A percentile compares a stretch with the other conserved stretches of the same genome.
Evolutionary conservation across 106 monocot species (phyloP).

Genomic region (Apostasia shenzhenica): DNA sequence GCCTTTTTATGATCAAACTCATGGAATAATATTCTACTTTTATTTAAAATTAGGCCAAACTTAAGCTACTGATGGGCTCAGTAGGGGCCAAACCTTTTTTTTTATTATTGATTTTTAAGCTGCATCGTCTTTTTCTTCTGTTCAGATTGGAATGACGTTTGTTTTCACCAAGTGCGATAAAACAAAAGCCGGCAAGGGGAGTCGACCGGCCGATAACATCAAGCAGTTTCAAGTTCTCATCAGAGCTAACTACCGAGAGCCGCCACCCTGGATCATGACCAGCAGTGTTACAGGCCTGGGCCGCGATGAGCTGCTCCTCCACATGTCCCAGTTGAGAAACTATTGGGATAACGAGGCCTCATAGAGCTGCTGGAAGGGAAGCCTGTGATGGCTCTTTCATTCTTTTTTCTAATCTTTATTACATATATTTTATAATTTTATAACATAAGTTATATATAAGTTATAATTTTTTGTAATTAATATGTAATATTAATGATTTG

Average conservation of each 20-base stretch:
- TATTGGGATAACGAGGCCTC: conserved; percentile 74
- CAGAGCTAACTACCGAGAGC: conserved; percentile 55
- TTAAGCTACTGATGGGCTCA: too few species aligned
- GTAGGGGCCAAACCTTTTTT: background rate
- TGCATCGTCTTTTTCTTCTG: too few species aligned
- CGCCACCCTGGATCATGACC: conserved; percentile 97
- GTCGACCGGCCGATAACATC: conserved; percentile 60
- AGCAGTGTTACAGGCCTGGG: conserved; percentile 86
- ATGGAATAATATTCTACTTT: too few species aligned
- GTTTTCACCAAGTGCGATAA: conserved; percentile 99
- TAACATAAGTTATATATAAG: too few species aligned
- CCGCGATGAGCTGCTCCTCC: conserved; percentile 84
- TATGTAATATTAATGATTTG: too few species aligned
- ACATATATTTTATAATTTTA: too few species aligned
- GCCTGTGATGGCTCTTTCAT: too few species aligned
- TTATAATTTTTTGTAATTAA: too few species aligned
- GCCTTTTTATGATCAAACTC: too few species aligned
- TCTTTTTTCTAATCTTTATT: too few species aligned
- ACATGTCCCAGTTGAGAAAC: conserved; percentile 96
- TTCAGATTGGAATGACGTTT: conserved; percentile 83
- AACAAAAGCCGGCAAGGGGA: conserved; percentile 74
- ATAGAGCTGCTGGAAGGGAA: too few species aligned
- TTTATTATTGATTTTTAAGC: background rate
- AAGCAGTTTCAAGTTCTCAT: conserved; percentile 67
- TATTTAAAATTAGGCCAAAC: too few species aligned